Base-by-base conservation (phyloP, 164 flowering plant genomes). In the Magnolia officinalis region DNA sequence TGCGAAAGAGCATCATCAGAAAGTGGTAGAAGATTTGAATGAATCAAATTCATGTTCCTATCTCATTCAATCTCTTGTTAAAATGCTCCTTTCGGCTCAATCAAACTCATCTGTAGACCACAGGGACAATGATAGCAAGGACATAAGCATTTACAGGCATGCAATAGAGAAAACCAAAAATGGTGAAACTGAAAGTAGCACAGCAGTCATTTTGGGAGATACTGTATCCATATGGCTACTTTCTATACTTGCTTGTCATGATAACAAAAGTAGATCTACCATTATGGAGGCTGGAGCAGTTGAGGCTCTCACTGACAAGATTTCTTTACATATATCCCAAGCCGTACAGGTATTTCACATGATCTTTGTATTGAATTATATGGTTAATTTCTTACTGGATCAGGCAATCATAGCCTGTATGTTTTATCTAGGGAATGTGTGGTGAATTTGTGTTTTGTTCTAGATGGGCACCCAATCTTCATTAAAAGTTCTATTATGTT, bases 211-310 rank as follows among this genome's bases (percentile, higher is more conserved):
- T 70, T 79, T 75, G 85, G 97, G 97, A 77, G 83, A 81, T 49
- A 85, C 88, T 81, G 74, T 88, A 50, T 91, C 94, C 67, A 80
- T 87, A 76, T 96, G 97, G 98, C 83, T 96, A 37, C 97, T 96
- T 50, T 87, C 92, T 63, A 74, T 87, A 65, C 91, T 96, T 80
- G 93, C 98, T 24, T 90, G 93, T 74, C 89, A 88, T 80, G 92
- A 94, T 82, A 89, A 87, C 70, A 90, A 83, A 78, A 87, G 89
- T 81, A 96, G 82, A 85, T 51, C 63, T 80, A 84, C 79, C 66
- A 88, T 94, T 51, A 85, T 96, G 99, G 99, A 96, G 79, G 91
- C 96, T 78, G 98, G 94, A 79, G 96, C 92, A 50, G 77, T 96
- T 86, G 99, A 96, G 84, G 88, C 91, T 75, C 88, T 96, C 63